Evolutionary conservation across 805 yeast species (phyloP), one percentile per base, ranked within the genome.

Genomic region (Candida pini): DNA sequence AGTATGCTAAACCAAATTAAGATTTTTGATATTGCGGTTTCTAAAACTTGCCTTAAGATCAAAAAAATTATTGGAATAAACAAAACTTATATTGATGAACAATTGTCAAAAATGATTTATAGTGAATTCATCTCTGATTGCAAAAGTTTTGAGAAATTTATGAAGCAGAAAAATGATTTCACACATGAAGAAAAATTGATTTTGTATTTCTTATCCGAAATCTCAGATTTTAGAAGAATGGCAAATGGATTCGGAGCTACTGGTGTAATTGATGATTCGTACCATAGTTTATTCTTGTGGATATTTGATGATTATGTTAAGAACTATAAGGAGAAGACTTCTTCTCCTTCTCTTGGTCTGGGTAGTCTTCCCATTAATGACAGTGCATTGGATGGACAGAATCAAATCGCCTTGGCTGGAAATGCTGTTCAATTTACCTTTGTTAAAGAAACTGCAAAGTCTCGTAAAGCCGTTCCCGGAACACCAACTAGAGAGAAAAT

Each of bases 191-290:
- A 68, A 18, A 57, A 64, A 18, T 54, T 63, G 2, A 47, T 60
- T 14, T 47, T 77, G 2, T 65, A 70, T 31, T 60, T 71, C 23
- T 49, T 82, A 10, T 59, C 56, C 36, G 78, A 78, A 16, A 52
- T 74, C 8, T 64, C 69, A 12, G 89, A 81, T 32, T 66, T 83
- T 47, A 68, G 85, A 42, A 71, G 81, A 39, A 68, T 81, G 59
- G 85, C 87, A 40, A 83, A 81, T 52, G 94, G 94, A 0, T 80
- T 79, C 54, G 90, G 88, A 0, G 77, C 92, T 3, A 82, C 92
- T 0, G 76, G 86, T 0, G 56, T 71, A 24, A 72, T 83, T 35
- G 95, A 85, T 54, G 92, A 85, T 42, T 72, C 85, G 0, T 74
- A 74, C 40, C 77, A 78, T 23, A 70, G 80, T 6, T 52, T 81